A percentile compares a stretch with the other conserved stretches of the same genome.
Conservation (phyloP, 176 grass and related monocot genomes). For the Juncus effusus region DNA sequence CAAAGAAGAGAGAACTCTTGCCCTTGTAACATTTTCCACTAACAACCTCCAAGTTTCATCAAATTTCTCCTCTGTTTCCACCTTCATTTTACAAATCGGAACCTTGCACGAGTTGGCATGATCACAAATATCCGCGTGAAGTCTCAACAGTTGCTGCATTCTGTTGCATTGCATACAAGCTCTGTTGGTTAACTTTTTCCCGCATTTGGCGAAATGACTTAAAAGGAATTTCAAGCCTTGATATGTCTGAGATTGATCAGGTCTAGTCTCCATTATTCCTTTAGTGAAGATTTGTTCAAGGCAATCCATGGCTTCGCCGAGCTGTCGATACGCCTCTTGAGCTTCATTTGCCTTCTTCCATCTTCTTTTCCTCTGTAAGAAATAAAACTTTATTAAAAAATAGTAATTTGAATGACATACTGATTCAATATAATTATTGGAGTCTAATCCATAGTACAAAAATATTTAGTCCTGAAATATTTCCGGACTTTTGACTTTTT, state of each 20-base stretch:
- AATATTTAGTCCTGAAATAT: too few species aligned
- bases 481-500: too few species aligned
- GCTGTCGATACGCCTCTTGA: constrained; percentile 43
- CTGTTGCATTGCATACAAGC: constrained; percentile 72
- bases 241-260: constrained; percentile 29
- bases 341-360: constrained; percentile 44
- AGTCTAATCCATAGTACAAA: too few species aligned
- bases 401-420: too few species aligned
- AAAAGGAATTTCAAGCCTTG: constrained; percentile 51
- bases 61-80: constrained; percentile 40
- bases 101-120: constrained; percentile 41
- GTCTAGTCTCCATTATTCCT: neutral
- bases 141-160: constrained; percentile 66
- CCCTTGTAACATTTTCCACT: constrained; percentile 53
- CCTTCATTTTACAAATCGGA: constrained; percentile 57
- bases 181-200: constrained; percentile 29
- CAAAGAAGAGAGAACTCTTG: constrained; percentile 41
- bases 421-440: too few species aligned
- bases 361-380: constrained; percentile 26
- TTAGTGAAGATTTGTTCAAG: constrained; percentile 49
- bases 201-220: constrained; percentile 52
- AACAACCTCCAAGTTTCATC: constrained; percentile 66
- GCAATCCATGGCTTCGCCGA: constrained; percentile 56
- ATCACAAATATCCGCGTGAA: constrained; percentile 69
- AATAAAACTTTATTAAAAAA: neutral